Conservation (phyloP, 306 rosid species). For the Luffa aegyptiaca region DNA sequence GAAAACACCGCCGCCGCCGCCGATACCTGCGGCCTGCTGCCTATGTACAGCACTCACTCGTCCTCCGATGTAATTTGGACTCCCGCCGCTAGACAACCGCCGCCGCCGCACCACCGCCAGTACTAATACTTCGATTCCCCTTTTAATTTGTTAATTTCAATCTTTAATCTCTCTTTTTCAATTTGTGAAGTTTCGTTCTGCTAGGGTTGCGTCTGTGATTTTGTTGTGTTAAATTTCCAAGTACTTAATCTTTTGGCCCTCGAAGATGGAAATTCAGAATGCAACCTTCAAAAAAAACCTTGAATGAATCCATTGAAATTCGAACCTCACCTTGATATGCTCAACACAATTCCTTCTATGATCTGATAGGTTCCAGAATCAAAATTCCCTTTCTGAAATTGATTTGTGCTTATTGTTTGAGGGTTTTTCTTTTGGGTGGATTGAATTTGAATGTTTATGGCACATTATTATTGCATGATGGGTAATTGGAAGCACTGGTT, state of each 20-base stretch:
- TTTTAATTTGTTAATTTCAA: not conserved
- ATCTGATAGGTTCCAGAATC: too few relatives aligned
- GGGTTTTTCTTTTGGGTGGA: not conserved
- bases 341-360: not conserved
- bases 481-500: not conserved
- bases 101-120: conserved; percentile 24
- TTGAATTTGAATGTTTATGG: not conserved
- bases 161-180: not conserved
- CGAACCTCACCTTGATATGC: not conserved
- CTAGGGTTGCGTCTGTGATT: not conserved
- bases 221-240: not conserved
- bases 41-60: conserved; percentile 60
- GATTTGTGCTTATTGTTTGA: too few relatives aligned
- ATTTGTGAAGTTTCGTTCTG: not conserved
- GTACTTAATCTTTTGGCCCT: not conserved
- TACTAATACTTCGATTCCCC: not conserved
- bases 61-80: conserved; percentile 85
- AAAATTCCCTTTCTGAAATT: too few relatives aligned
- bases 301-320: not conserved
- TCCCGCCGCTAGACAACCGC: conserved; percentile 57
- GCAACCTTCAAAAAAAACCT: not conserved
- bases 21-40: not conserved
- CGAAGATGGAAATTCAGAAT: not conserved
- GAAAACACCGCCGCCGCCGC: conserved; percentile 14
- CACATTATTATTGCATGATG: not conserved